Conservation (phyloP, 2,329 filamentous ascomycete genomes). For the Hypoxylon sp. region DNA sequence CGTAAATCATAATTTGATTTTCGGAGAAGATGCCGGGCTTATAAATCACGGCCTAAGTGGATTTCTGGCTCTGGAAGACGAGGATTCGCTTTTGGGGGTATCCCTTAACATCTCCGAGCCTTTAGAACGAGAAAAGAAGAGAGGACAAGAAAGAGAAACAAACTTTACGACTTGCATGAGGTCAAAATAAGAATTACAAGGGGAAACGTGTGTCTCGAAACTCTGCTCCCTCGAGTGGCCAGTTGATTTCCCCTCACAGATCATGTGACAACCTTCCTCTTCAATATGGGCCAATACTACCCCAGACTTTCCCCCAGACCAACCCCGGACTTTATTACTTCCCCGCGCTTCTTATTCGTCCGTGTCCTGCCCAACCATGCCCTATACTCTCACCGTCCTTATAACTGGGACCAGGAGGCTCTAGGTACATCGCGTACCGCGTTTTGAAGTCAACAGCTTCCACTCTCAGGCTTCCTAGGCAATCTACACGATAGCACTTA, state of each 20-base stretch:
- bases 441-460: neutral
- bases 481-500: neutral
- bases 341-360: conserved; percentile 42
- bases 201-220: conserved; percentile 22
- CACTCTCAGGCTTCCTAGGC: neutral
- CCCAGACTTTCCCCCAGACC: conserved; percentile 40
- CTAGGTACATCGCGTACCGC: conserved; percentile 1
- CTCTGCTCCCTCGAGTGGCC: conserved; percentile 22
- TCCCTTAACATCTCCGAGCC: conserved; percentile 12
- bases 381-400: conserved; percentile 15
- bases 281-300: conserved; percentile 39
- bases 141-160: conserved; percentile 11
- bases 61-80: neutral
- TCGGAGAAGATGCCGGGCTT: conserved; percentile 12
- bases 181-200: conserved; percentile 42
- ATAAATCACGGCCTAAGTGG: conserved; percentile 12
- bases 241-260: conserved; percentile 45
- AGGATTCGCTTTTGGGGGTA: neutral
- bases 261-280: conserved; percentile 46
- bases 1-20: conserved; percentile 5
- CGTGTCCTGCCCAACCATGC: conserved; percentile 10
- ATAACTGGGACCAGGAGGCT: conserved; percentile 15
- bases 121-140: conserved; percentile 4
- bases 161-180: conserved; percentile 19
- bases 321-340: conserved; percentile 37